These are phyloP conservation scores for Aspergillus diversus DNA, from an alignment of 495 filamentous ascomycete species.

Conservation along the genomic window DNA sequence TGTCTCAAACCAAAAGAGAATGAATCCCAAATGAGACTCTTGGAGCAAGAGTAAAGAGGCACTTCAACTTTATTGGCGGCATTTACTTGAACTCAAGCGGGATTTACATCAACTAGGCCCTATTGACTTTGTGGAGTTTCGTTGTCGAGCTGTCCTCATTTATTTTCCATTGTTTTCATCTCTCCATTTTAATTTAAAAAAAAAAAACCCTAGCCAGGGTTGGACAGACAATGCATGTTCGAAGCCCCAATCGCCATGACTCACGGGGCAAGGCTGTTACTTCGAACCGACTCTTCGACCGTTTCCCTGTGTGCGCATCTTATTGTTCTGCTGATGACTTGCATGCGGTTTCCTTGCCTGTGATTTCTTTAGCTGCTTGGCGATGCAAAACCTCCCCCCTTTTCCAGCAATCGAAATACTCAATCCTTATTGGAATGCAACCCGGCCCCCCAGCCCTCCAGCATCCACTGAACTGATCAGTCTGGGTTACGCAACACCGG, in stretches of 20 bases:
- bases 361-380: constrained; percentile 20
- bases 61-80: background rate
- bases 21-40: background rate
- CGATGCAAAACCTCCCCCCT: background rate
- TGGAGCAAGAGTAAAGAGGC: background rate
- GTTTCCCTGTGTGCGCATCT: background rate
- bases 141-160: background rate
- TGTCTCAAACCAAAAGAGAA: background rate
- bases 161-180: background rate
- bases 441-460: background rate
- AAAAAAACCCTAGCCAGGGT: background rate
- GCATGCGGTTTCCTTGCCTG: constrained; percentile 23
- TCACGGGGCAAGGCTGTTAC: background rate
- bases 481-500: constrained; percentile 9
- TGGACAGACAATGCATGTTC: constrained; percentile 9
- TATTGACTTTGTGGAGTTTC: background rate
- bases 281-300: background rate
- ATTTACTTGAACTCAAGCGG: background rate
- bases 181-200: background rate
- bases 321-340: constrained; percentile 28
- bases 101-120: too few relatives aligned
- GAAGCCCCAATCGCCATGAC: constrained; percentile 12
- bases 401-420: background rate
- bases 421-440: background rate
- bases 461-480: background rate